phyloP scores from a whole-genome alignment of 768 basidiomycete genomes.

The Rubroboletus satanas region DNA sequence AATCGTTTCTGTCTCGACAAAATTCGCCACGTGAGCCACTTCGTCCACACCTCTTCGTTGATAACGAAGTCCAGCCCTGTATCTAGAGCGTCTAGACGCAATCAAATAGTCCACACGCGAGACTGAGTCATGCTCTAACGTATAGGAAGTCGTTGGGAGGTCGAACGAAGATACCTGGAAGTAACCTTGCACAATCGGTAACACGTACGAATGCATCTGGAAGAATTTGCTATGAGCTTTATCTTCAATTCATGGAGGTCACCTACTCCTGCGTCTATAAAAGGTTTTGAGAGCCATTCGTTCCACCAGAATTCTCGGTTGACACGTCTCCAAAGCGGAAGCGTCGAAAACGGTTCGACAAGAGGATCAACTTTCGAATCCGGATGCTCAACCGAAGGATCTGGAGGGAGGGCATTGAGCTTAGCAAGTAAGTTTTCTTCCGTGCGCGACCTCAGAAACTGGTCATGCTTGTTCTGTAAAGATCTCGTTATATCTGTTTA shows the following conservation, averaged over 20 bases:
- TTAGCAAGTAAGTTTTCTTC: slow-evolving; percentile 59
- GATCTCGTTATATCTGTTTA: slow-evolving; percentile 74
- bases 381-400: slow-evolving; percentile 20
- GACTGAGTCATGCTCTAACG: slow-evolving; percentile 35
- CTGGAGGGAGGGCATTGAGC: slow-evolving; percentile 48
- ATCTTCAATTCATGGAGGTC: not conserved
- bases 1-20: slow-evolving; percentile 92
- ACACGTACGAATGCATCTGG: slow-evolving; percentile 77
- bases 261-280: slow-evolving; percentile 82
- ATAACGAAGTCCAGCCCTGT: slow-evolving; percentile 90
- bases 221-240: not conserved
- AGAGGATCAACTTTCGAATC: slow-evolving; percentile 47
- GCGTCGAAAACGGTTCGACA: slow-evolving; percentile 67
- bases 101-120: slow-evolving; percentile 71
- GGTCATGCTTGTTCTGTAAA: slow-evolving; percentile 74
- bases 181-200: slow-evolving; percentile 93
- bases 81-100: slow-evolving; percentile 79
- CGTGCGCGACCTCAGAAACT: slow-evolving; percentile 51
- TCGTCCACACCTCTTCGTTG: slow-evolving; percentile 94
- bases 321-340: slow-evolving; percentile 89
- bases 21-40: slow-evolving; percentile 90
- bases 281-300: slow-evolving; percentile 77
- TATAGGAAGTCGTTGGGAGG: slow-evolving; percentile 43
- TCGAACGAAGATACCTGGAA: slow-evolving; percentile 72
- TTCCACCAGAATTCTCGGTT: slow-evolving; percentile 98